Evolutionary conservation across 2,329 filamentous ascomycete genomes (phyloP).

Genomic region (Ciborinia camelliae): DNA sequence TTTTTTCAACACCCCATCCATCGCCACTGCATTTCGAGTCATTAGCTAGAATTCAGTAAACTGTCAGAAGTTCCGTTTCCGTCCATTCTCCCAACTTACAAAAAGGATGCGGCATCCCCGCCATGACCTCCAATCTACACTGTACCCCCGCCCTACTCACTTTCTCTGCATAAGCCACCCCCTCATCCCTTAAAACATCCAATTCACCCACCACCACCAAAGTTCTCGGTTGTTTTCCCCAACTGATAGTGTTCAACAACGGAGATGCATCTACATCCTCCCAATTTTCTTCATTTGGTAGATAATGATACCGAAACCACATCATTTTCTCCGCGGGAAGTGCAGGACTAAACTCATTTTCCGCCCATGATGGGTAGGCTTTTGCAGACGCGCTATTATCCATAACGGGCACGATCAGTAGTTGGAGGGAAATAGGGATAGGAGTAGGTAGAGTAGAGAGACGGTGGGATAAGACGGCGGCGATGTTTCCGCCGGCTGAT

Average conservation of each 20-base stretch:
- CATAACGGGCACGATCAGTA: slow-evolving; percentile 55
- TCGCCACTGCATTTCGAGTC: slow-evolving; percentile 41
- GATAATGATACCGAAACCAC: slow-evolving; percentile 58
- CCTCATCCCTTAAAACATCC: slow-evolving; percentile 55
- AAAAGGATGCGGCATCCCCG: slow-evolving; percentile 57
- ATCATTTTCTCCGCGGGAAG: slow-evolving; percentile 56
- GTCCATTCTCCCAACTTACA: slow-evolving; percentile 4
- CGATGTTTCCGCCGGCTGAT: slow-evolving; percentile 52
- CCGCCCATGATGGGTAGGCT: slow-evolving; percentile 47
- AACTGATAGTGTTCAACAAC: slow-evolving; percentile 48
- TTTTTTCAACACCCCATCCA: slow-evolving; percentile 53
- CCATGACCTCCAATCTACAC: slow-evolving; percentile 49
- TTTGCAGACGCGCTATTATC: slow-evolving; percentile 52
- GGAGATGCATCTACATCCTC: slow-evolving; percentile 52
- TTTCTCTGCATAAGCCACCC: slow-evolving; percentile 49
- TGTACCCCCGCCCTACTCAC: slow-evolving; percentile 45
- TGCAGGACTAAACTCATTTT: slow-evolving; percentile 50
- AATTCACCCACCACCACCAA: slow-evolving; percentile 53
- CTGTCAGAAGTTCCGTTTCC: fast-evolving
- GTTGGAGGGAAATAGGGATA: slow-evolving; percentile 33
- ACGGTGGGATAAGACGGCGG: slow-evolving; percentile 52
- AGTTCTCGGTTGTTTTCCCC: slow-evolving; percentile 49
- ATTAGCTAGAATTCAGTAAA: background rate
- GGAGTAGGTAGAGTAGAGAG: background rate
- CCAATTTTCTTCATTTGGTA: slow-evolving; percentile 48